These are phyloP conservation scores for Cutaneotrichosporon sp. DNA, from an alignment of 1,284 basidiomycete species.

Conservation along the genomic window DNA sequence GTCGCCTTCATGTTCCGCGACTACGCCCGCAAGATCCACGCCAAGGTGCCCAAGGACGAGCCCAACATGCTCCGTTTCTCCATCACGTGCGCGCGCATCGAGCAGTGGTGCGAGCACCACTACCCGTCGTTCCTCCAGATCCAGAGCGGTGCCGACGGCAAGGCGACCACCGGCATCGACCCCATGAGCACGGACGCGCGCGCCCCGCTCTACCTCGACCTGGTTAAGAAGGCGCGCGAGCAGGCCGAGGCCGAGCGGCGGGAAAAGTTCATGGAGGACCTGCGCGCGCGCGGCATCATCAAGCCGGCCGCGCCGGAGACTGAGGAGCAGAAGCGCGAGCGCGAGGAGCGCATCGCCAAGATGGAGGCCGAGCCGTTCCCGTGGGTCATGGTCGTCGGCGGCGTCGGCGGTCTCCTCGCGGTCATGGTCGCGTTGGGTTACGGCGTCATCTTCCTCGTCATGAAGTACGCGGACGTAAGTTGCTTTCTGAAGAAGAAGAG, in stretches of 20 bases:
- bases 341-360: slow-evolving; percentile 10
- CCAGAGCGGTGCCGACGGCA: slow-evolving; percentile 37
- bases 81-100: slow-evolving; percentile 82
- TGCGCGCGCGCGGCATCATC: slow-evolving; percentile 27
- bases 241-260: slow-evolving; percentile 30
- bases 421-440: slow-evolving; percentile 3
- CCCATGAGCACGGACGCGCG: slow-evolving; percentile 63
- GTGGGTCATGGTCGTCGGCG: slow-evolving; percentile 1
- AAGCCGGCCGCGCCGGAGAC: slow-evolving; percentile 17
- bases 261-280: slow-evolving; percentile 38
- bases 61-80: slow-evolving; percentile 82
- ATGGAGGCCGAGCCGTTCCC: slow-evolving; percentile 15
- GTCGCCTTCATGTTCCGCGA: slow-evolving; percentile 86
- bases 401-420: slow-evolving; percentile 7
- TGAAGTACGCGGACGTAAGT: slow-evolving; percentile 13
- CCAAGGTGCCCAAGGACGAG: slow-evolving; percentile 74
- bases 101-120: slow-evolving; percentile 85
- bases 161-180: slow-evolving; percentile 48
- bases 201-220: slow-evolving; percentile 37
- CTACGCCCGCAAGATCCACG: slow-evolving; percentile 80
- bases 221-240: slow-evolving; percentile 36
- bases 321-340: slow-evolving; percentile 7
- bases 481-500: background rate
- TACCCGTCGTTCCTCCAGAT: slow-evolving; percentile 80
- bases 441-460: background rate